phyloP scores from a whole-genome alignment of 2,329 filamentous ascomycete genomes.

The Shiraia bambusicola region DNA sequence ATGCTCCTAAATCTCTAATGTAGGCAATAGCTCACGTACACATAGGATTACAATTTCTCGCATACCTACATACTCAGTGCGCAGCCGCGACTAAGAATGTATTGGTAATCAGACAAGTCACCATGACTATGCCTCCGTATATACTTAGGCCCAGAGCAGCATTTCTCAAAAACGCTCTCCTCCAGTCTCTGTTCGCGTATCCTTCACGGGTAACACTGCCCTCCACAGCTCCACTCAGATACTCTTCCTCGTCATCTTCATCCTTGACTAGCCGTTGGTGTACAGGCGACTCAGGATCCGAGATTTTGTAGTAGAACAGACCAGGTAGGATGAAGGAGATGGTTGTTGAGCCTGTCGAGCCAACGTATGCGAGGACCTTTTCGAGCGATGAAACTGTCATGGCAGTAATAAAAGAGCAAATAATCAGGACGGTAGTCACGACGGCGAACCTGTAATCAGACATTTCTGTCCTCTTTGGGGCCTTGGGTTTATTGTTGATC shows the following conservation, averaged over 20 bases:
- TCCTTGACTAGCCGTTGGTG: constrained; percentile 88
- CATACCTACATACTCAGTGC: constrained; percentile 48
- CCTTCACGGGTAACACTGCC: constrained; percentile 41
- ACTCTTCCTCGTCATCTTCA: constrained; percentile 78
- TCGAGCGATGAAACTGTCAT: constrained; percentile 90
- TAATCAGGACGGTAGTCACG: constrained; percentile 82
- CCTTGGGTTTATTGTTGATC: constrained; percentile 42
- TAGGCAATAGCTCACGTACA: too few relatives aligned
- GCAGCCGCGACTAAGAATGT: constrained; percentile 68
- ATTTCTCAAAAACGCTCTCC: constrained; percentile 65
- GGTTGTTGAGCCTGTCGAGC: constrained; percentile 88
- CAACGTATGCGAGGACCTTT: constrained; percentile 90
- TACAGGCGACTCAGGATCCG: constrained; percentile 79
- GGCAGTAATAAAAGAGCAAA: constrained; percentile 81
- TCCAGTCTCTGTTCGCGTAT: constrained; percentile 64
- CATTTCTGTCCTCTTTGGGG: constrained; percentile 58
- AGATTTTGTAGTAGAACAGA: constrained; percentile 98
- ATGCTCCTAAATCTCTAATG: too few relatives aligned
- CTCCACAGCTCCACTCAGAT: constrained; percentile 57
- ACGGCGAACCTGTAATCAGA: constrained; percentile 84
- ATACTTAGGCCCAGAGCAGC: constrained; percentile 73
- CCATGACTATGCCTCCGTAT: constrained; percentile 87
- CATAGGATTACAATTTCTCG: background rate
- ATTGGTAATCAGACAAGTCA: constrained; percentile 82
- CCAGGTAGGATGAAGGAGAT: constrained; percentile 97